Evolutionary conservation across 768 basidiomycete genomes (phyloP).

Genomic region (Pleurotus tuber-regium): DNA sequence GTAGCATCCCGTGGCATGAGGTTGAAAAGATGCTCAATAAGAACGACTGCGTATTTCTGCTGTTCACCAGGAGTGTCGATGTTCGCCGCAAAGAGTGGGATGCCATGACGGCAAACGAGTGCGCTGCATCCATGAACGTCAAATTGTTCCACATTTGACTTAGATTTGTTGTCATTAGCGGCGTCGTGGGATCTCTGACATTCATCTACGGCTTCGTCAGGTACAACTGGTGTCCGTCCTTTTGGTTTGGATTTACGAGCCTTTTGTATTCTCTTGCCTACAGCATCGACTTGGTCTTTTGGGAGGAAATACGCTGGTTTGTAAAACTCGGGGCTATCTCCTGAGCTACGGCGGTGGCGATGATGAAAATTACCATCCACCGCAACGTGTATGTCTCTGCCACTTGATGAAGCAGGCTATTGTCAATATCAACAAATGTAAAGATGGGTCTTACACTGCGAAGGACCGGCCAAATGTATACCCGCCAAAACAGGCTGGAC

Average conservation of each 20-base stretch:
- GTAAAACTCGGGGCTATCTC: conserved; percentile 21
- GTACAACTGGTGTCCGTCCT: conserved; percentile 3
- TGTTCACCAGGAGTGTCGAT: conserved; percentile 29
- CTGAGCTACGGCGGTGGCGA: conserved; percentile 16
- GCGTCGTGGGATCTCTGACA: conserved; percentile 25
- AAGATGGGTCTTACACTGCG: conserved; percentile 12
- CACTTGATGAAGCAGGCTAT: background rate
- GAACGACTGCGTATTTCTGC: conserved; percentile 26
- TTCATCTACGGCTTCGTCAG: conserved; percentile 22
- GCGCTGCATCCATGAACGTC: conserved; percentile 28
- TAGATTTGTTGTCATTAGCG: conserved; percentile 22
- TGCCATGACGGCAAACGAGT: conserved; percentile 30
- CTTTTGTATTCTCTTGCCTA: conserved; percentile 16
- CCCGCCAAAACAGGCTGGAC: conserved; percentile 26
- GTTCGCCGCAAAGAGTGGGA: conserved; percentile 29
- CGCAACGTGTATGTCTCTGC: conserved; percentile 32
- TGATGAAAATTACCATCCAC: conserved; percentile 31
- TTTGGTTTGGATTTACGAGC: conserved; percentile 13
- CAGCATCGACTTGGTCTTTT: conserved; percentile 18
- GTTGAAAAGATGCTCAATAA: conserved; percentile 26
- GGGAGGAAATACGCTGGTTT: conserved; percentile 20
- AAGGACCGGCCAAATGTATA: conserved; percentile 14
- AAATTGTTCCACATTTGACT: conserved; percentile 13
- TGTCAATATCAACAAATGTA: too few species aligned
- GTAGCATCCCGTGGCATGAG: conserved; percentile 19